phyloP scores from a whole-genome alignment of 208 protist species.

The Herpetomonas muscarum region DNA sequence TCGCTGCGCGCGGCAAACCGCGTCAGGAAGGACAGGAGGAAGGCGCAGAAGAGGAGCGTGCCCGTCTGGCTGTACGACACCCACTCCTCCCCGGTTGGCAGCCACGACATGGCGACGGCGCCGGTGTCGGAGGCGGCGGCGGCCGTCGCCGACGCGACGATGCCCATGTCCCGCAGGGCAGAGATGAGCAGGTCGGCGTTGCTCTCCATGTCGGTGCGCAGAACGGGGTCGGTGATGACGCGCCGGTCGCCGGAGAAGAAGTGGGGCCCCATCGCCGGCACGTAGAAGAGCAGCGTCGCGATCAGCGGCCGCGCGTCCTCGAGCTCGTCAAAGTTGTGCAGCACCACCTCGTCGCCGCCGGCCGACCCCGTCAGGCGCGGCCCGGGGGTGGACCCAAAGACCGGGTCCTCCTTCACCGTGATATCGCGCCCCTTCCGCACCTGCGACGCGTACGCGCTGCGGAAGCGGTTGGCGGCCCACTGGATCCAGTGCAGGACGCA shows the following conservation, averaged over 20 bases:
- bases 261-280: conserved; percentile 38
- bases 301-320: conserved; percentile 66
- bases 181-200: conserved; percentile 54
- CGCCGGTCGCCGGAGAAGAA: conserved; percentile 19
- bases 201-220: conserved; percentile 33
- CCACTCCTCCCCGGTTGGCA: conserved; percentile 40
- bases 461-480: neutral
- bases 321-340: conserved; percentile 72
- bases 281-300: conserved; percentile 59
- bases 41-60: conserved; percentile 69
- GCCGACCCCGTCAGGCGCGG: too few species aligned
- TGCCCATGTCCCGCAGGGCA: conserved; percentile 43
- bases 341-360: too few species aligned
- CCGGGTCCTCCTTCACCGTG: conserved; percentile 8
- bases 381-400: too few species aligned
- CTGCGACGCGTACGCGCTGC: neutral
- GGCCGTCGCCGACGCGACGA: conserved; percentile 12
- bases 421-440: neutral
- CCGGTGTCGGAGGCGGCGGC: neutral
- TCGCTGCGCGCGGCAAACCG: conserved; percentile 26
- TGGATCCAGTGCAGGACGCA: conserved; percentile 81
- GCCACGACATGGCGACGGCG: neutral
- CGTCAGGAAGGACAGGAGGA: conserved; percentile 81
- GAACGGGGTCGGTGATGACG: conserved; percentile 24
- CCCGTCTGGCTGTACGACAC: conserved; percentile 46